Percentiles rank a stretch among this genome's conserved stretches.
Evolutionary conservation across 1,284 basidiomycete species (phyloP).

Genomic region (Heliocybe sulcata): DNA sequence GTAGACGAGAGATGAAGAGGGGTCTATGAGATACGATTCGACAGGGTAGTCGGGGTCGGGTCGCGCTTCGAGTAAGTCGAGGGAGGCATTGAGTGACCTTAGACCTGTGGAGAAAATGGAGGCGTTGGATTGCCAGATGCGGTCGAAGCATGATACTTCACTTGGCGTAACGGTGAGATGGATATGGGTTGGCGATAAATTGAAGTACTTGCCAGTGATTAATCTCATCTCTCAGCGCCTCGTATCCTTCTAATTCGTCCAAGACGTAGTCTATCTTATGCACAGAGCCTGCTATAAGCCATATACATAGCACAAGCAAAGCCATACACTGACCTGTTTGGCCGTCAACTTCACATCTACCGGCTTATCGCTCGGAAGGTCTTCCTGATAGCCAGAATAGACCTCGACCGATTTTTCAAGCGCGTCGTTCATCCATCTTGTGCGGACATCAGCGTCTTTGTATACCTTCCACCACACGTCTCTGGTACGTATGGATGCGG

Average conservation of each 20-base stretch:
- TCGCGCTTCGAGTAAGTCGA: neutral
- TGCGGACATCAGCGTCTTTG: constrained; percentile 19
- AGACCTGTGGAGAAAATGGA: constrained; percentile 3
- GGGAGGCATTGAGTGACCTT: constrained; percentile 1
- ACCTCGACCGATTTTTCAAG: no score
- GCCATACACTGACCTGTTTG: constrained; percentile 27
- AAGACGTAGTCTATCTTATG: constrained; percentile 39
- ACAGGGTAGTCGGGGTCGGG: neutral
- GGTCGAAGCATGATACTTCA: constrained; percentile 45
- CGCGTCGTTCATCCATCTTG: constrained; percentile 23
- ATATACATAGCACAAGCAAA: constrained; percentile 1
- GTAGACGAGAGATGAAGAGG: constrained; percentile 38
- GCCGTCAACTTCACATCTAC: constrained; percentile 27
- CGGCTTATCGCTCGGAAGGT: constrained; percentile 23
- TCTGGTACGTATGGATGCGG: constrained; percentile 32
- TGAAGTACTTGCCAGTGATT: constrained; percentile 27
- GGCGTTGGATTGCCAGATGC: constrained; percentile 39
- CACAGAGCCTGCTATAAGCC: neutral
- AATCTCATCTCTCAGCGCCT: constrained; percentile 29
- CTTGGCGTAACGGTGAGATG: constrained; percentile 1
- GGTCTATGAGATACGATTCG: constrained; percentile 31
- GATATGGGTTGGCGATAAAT: neutral
- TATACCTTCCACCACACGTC: constrained; percentile 34
- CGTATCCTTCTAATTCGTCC: constrained; percentile 43
- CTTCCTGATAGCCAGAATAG: constrained; percentile 13